phyloP scores from a whole-genome alignment of 2,329 filamentous ascomycete species.

The Penicillium frequentans region DNA sequence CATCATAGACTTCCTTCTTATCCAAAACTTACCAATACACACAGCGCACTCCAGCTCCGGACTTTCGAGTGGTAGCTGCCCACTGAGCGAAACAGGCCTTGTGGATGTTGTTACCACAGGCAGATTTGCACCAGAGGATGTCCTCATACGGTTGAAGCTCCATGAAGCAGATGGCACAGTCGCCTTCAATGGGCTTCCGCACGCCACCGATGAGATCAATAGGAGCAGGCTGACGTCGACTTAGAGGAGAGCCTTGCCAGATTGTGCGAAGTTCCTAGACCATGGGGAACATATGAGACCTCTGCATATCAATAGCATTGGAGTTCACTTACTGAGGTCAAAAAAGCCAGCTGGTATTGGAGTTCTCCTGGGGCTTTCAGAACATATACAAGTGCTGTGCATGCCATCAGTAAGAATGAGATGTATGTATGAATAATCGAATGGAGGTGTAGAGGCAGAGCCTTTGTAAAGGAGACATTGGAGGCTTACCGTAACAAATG shows the following conservation, averaged over 20 bases:
- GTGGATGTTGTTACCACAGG: conserved; percentile 66
- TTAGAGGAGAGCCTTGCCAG: conserved; percentile 53
- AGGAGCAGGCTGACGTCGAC: conserved; percentile 41
- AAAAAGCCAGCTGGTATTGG: conserved; percentile 60
- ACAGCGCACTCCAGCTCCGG: conserved; percentile 39
- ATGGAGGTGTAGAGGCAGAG: neutral
- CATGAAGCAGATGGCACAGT: conserved; percentile 64
- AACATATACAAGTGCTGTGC: conserved; percentile 55
- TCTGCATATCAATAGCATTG: neutral
- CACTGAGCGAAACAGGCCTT: conserved; percentile 58
- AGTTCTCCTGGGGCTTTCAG: conserved; percentile 58
- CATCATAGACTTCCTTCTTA: neutral
- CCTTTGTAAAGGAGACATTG: neutral
- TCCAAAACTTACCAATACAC: conserved; percentile 45
- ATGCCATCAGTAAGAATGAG: conserved; percentile 20
- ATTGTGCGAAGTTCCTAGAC: conserved; percentile 56
- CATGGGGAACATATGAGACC: neutral
- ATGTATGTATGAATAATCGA: neutral
- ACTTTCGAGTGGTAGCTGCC: conserved; percentile 38
- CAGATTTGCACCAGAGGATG: conserved; percentile 59
- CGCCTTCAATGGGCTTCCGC: conserved; percentile 60
- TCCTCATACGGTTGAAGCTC: conserved; percentile 50
- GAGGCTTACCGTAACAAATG: conserved; percentile 54
- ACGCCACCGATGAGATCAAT: conserved; percentile 44
- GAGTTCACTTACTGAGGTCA: conserved; percentile 45